Base-by-base conservation (phyloP, 2,329 filamentous ascomycete genomes). In the Phyllosticta ampelicida region DNA sequence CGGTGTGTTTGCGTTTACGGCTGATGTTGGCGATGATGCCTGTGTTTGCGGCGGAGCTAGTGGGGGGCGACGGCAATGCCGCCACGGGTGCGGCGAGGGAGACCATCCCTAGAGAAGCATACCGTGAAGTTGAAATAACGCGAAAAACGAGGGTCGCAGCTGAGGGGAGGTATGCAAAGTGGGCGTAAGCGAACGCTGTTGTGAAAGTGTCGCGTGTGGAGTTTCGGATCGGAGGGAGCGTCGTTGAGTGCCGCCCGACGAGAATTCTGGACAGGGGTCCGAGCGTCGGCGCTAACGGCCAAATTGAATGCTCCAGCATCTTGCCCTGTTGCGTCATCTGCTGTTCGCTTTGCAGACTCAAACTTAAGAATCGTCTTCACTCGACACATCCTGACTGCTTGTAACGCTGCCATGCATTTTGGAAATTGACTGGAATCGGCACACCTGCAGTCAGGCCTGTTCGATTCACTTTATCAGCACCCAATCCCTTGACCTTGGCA, bases 1-100 rank as follows among this genome's bases (percentile, higher is more conserved):
- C 68, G 60, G 56, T 53, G 53, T 70, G 67, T 62, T 69, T 73
- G 63, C 70, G 70, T 63, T 73, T 73, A 55, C 71, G 69, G 65
- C 67, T 72, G 65, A 65, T 65, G 59, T 73, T 73, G 57, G 71
- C 69, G 65, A 67, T 72, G 65, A 65, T 65, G 59, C 62, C 64
- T 54, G 56, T 5, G 18, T 62, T 62, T 26, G 23, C 23, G 29
- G 65, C 62, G 60, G 63, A 62, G 55, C 66, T 65, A 48, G 64
- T 66, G 21, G 67, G 64, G 23, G 54, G 26, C 23, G 50, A 54
- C 54, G 59, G 36, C 29, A 63, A 61, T 36, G 66, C 62, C 61
- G 63, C 62, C 54, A 66, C 64, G 28, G 65, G 67, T 19, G 68
- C 65, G 62, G 70, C 68, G 63, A 73, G 70, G 61, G 70, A 71